Percentiles rank a stretch among this genome's conserved stretches.
phyloP scores from a whole-genome alignment of 163 green algal genomes.

The Chloromonas sp. region DNA sequence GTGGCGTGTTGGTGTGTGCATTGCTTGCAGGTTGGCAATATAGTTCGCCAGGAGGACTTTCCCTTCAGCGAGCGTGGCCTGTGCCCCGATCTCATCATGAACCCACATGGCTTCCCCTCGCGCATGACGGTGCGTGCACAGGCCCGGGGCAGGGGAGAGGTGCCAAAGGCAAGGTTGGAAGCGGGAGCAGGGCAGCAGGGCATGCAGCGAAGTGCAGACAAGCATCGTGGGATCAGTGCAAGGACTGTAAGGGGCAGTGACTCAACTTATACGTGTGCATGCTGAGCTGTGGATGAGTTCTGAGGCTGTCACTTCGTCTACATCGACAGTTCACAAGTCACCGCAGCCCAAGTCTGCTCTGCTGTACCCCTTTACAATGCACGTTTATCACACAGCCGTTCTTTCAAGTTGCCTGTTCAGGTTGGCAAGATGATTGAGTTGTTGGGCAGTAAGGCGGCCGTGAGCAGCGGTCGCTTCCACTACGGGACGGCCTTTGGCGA shows the following conservation, averaged over 20 bases:
- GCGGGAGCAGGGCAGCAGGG: background rate
- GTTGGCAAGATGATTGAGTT: conserved; percentile 98
- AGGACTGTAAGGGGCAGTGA: too few relatives aligned
- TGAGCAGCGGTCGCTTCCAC: conserved; percentile 68
- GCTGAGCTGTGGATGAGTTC: too few relatives aligned
- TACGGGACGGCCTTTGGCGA: conserved; percentile 91
- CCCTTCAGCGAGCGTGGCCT: conserved; percentile 88
- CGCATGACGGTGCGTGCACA: conserved; percentile 84
- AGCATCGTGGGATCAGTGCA: too few relatives aligned
- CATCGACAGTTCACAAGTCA: too few relatives aligned
- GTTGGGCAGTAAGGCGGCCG: conserved; percentile 88
- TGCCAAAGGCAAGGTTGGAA: too few relatives aligned
- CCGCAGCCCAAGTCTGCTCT: too few relatives aligned
- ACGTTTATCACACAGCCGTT: too few relatives aligned
- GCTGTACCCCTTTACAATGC: too few relatives aligned
- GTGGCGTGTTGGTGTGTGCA: too few relatives aligned
- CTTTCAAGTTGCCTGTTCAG: background rate
- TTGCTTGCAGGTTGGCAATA: conserved; percentile 53
- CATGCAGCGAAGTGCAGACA: background rate
- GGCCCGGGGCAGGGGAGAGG: too few relatives aligned
- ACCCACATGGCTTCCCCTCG: conserved; percentile 95
- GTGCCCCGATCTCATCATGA: conserved; percentile 97
- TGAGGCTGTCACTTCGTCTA: too few relatives aligned
- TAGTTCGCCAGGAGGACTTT: conserved; percentile 85
- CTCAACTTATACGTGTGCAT: too few relatives aligned